Conservation (phyloP, 768 basidiomycete genomes). For the Botryobasidium botryosum region DNA sequence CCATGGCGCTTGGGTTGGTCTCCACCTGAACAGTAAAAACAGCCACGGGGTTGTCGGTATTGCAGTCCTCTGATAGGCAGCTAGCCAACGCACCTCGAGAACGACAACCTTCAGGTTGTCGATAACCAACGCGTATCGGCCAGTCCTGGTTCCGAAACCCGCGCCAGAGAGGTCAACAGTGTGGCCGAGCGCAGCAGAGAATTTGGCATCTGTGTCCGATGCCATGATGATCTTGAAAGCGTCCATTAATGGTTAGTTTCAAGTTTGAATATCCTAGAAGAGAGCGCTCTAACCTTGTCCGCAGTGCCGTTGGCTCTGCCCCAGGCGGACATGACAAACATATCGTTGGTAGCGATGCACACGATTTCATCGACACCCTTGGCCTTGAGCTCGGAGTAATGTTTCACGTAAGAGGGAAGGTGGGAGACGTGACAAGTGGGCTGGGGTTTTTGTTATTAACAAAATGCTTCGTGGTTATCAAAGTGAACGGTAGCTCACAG, state of each 20-base stretch:
- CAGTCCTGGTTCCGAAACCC: constrained; percentile 42
- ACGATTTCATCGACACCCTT: constrained; percentile 18
- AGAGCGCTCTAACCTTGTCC: constrained; percentile 13
- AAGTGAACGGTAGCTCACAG: constrained; percentile 27
- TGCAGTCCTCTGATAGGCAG: too few species aligned
- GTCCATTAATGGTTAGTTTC: not conserved
- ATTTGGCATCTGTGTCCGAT: constrained; percentile 36
- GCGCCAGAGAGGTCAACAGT: constrained; percentile 13
- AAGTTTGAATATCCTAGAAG: not conserved
- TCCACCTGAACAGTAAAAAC: constrained; percentile 26
- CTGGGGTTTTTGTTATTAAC: constrained; percentile 12
- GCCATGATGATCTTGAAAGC: constrained; percentile 36
- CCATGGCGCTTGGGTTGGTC: constrained; percentile 24
- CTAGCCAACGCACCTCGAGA: not conserved
- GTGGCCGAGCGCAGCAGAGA: constrained; percentile 31
- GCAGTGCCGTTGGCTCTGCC: constrained; percentile 14
- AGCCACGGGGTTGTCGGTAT: not conserved
- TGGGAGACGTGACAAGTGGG: constrained; percentile 36
- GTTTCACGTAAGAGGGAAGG: constrained; percentile 19
- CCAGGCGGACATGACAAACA: constrained; percentile 17
- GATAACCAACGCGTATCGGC: constrained; percentile 21
- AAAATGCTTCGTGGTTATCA: not conserved
- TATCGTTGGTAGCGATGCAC: constrained; percentile 13
- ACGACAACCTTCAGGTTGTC: constrained; percentile 16
- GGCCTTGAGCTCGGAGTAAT: constrained; percentile 23